These are phyloP conservation scores for Phytophthora chlamydospora DNA, from an alignment of 352 stramenopile species.

Conservation along the genomic window DNA sequence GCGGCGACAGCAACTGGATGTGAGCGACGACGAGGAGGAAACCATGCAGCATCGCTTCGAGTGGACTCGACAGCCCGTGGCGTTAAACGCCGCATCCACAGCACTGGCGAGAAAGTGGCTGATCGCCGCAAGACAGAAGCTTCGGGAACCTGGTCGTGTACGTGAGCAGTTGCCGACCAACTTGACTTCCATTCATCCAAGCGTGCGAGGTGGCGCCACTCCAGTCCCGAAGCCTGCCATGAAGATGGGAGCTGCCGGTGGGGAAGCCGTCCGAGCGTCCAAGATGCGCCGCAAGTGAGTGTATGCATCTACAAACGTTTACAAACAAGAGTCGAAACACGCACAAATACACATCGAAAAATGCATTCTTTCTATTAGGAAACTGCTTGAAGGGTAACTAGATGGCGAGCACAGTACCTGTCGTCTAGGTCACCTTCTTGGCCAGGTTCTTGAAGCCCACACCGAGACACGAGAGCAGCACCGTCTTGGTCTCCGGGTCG, in stretches of 20 bases:
- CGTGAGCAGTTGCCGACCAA: constrained; percentile 52
- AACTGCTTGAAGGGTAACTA: constrained; percentile 15
- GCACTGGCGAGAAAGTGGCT: constrained; percentile 88
- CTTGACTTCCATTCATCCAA: constrained; percentile 57
- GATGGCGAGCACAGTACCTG: constrained; percentile 1
- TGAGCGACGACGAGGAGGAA: constrained; percentile 91
- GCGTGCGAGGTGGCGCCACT: constrained; percentile 59
- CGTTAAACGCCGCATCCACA: constrained; percentile 77
- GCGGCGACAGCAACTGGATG: constrained; percentile 62
- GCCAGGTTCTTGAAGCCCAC: constrained; percentile 96
- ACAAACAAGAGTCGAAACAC: not conserved
- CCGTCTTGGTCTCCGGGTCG: constrained; percentile 87
- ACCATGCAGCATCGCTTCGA: constrained; percentile 64
- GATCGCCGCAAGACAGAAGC: constrained; percentile 59
- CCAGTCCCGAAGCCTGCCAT: constrained; percentile 70
- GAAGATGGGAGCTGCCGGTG: constrained; percentile 78
- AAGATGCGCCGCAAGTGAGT: constrained; percentile 73
- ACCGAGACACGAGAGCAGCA: constrained; percentile 95
- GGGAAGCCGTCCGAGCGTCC: constrained; percentile 56
- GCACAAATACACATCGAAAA: constrained; percentile 31
- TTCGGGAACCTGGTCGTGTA: constrained; percentile 55
- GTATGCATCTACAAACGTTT: constrained; percentile 1
- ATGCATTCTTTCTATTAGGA: constrained; percentile 44
- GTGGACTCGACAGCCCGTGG: constrained; percentile 80
- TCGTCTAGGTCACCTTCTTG: constrained; percentile 93